phyloP scores from a whole-genome alignment of 2,329 filamentous ascomycete species.

The Claviceps sorghi region DNA sequence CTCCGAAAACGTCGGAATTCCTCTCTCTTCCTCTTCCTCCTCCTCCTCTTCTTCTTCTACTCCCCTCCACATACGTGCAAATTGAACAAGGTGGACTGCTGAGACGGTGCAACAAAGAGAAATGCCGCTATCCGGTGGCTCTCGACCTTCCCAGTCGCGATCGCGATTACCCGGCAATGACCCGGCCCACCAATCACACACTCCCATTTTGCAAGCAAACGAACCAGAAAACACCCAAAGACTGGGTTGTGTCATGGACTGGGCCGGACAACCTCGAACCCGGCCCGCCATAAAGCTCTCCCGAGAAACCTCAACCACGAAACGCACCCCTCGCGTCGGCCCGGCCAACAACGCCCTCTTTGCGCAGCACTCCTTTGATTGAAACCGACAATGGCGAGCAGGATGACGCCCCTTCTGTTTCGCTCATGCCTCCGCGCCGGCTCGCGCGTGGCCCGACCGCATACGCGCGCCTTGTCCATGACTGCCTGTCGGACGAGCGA shows the following conservation, averaged over 20 bases:
- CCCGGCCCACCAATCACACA: constrained; percentile 12
- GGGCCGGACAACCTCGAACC: neutral
- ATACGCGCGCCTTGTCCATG: constrained; percentile 59
- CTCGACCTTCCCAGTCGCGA: neutral
- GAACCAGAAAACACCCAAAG: neutral
- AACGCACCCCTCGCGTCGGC: constrained; percentile 1
- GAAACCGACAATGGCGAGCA: constrained; percentile 57
- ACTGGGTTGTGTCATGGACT: neutral
- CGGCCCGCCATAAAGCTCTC: constrained; percentile 1
- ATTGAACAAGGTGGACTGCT: too few species aligned
- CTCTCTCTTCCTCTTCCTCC: too few species aligned
- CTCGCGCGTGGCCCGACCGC: constrained; percentile 47
- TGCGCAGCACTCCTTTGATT: neutral
- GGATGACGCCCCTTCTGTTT: constrained; percentile 59
- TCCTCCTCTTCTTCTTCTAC: too few species aligned
- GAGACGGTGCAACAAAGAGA: too few species aligned
- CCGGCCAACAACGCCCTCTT: constrained; percentile 8
- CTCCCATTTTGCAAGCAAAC: constrained; percentile 12
- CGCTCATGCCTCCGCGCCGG: constrained; percentile 52
- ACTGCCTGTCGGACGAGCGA: constrained; percentile 58
- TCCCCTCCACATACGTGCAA: too few species aligned
- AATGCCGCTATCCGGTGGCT: too few species aligned
- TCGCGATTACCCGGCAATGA: constrained; percentile 7
- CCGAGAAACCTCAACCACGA: constrained; percentile 14
- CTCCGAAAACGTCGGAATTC: too few species aligned